Base-by-base conservation (phyloP, 2,329 filamentous ascomycete genomes). In the Hypomyces rosellus region DNA sequence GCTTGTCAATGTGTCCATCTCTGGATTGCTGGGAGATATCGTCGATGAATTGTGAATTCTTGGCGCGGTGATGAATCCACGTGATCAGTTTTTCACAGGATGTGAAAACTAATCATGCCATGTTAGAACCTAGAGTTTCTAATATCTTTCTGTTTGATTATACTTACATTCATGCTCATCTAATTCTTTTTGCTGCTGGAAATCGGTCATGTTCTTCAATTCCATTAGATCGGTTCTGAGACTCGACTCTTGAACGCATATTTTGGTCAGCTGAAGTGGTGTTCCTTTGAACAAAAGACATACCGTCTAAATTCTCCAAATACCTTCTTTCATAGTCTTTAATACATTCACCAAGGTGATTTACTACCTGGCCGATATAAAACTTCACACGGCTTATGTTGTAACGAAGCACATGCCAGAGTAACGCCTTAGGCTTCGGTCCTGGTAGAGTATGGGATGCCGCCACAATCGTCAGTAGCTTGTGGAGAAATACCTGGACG, bases 361-460 rank as follows among this genome's bases (percentile, higher is more conserved):
- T 34, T 14, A 34, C 51, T 1, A 64, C 25, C 1, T 4, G 25
- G 2, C 6, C 18, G 7, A 63, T 37, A 7, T 64, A 64, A 1
- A 34, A 30, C 1, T 54, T 13, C 20, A 52, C 39, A 7, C 50
- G 20, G 53, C 54, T 8, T 55, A 55, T 2, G 42, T 62, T 58
- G 15, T 62, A 63, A 1, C 22, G 16, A 2, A 64, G 25, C n/a
- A 63, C 50, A 46, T 53, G 48, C 20, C 47, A 48, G 13, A 57
- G 40, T 0, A 50, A 48, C 18, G 13, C 48, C 6, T 13, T 22
- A 0, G 41, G 37, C 11, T 8, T 9, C 0, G 7, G 3, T 0
- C 15, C 2, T 2, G 12, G 6, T 15, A 55, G 47, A 0, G 2
- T 7, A 3, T 43, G 39, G 1, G 52, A 48, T 1, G 48, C 54